Evolutionary conservation across 169 alveolate genomes (phyloP), one percentile per base, ranked within the genome.

Genomic region (Babesia sp.): DNA sequence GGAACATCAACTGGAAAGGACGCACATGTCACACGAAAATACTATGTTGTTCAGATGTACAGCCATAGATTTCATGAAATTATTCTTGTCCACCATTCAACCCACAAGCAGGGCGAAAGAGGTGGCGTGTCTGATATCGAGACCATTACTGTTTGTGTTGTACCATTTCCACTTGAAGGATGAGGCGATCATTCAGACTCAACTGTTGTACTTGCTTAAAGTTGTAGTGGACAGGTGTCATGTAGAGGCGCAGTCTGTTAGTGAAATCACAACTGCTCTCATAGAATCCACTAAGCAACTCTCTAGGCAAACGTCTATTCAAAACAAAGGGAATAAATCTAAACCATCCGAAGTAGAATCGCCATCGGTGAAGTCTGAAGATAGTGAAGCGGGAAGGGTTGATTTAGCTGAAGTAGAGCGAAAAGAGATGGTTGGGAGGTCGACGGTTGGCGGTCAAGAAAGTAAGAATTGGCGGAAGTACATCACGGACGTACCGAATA

Each of bases 61-160:
- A 4, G 88, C 88, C 41, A 80, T 80, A 16, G 88, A 80, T 33
- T 80, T 80, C 61, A 69, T 80, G 84, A 80, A 80, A 48, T 56
- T 69, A 33, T 80, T 80, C 42, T 34, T 80, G 36, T 80, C 88
- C 24, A 66, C 75, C 14, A 56, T 80, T 22, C 88, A 80, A 51
- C 88, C 88, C 0, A 31, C 88, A 20, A 71, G 74, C 72, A 34
- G 83, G 26, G 83, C 88, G 22, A 80, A 58, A 48, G 88, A 80
- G 37, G 83, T 72, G n/a, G 70, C 88, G n/a, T 80, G 88, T 31
- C 71, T 80, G 24, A 51, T 80, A 12, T 68, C 88, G 8, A 31
- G 81, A 59, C 81, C 75, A 7, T 57, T 80, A 41, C 63, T 80
- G 31, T 63, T 59, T 42, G 57, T 71, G 18, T 53, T 80, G 39